These are phyloP conservation scores for Trichoderma guizhouense DNA, from an alignment of 2,329 filamentous ascomycete species.

Conservation along the genomic window DNA sequence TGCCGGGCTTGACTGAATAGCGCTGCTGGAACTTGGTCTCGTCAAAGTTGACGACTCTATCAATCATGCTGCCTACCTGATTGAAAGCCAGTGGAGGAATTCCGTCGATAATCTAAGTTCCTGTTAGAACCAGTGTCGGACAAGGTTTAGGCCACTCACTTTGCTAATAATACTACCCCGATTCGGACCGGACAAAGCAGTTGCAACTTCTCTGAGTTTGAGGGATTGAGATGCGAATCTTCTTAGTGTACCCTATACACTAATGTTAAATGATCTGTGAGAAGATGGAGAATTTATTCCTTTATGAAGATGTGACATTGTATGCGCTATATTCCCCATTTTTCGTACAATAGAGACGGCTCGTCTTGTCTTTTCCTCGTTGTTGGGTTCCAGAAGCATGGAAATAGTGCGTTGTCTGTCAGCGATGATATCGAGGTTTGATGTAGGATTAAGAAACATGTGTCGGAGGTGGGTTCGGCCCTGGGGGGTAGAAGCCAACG, in stretches of 20 bases:
- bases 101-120: slow-evolving; percentile 40
- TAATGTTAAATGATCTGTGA: slow-evolving; percentile 55
- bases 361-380: slow-evolving; percentile 52
- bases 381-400: slow-evolving; percentile 65
- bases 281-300: slow-evolving; percentile 60
- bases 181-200: slow-evolving; percentile 22
- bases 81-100: slow-evolving; percentile 60
- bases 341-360: slow-evolving; percentile 62
- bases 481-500: slow-evolving; percentile 72
- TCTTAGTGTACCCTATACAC: slow-evolving; percentile 69
- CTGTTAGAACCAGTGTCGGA: not conserved
- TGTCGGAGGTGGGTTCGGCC: slow-evolving; percentile 72
- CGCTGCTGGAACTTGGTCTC: slow-evolving; percentile 67
- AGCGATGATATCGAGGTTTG: slow-evolving; percentile 63
- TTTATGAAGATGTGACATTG: slow-evolving; percentile 69
- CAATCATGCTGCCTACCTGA: slow-evolving; percentile 66
- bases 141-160: slow-evolving; percentile 41
- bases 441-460: slow-evolving; percentile 75
- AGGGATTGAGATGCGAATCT: slow-evolving; percentile 70
- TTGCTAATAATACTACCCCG: slow-evolving; percentile 23
- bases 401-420: slow-evolving; percentile 69
- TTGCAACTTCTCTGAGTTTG: slow-evolving; percentile 62
- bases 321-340: slow-evolving; percentile 71
- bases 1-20: slow-evolving; percentile 67
- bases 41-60: slow-evolving; percentile 75